Base-by-base conservation (phyloP, 1,139 yeast genomes). In the Lodderomyces jiufengensis region DNA sequence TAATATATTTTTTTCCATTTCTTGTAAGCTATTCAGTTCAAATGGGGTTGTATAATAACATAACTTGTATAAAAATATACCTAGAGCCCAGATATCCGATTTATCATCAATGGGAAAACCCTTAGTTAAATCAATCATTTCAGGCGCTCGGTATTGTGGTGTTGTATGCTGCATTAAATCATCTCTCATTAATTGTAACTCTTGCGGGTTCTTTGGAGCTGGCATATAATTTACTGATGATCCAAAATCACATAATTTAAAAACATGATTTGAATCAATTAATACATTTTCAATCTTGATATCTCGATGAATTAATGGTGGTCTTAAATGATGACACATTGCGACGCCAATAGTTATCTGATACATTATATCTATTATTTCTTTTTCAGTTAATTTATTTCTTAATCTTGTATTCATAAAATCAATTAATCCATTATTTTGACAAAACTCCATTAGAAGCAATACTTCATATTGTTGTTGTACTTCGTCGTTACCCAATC, bases 91-190 rank as follows among this genome's bases (percentile, higher is more conserved):
- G 24, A 92, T 80, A 60, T 92, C 98, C 43, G 90, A 78, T 57
- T 92, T 92, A 54, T 92, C 97, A 59, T 90, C 95, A 43, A 92
- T 84, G 3, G 97, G 95, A 42, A 83, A 73, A 3, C 94, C 86
- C 44, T 84, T 73, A 45, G 83, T 77, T 30, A 92, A 70, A 59
- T 92, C 97, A 37, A 94, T 75, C 98, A 92, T 92, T 59, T 92
- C 98, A 1, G 98, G 98, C 1, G 95, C 74, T 47, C 98, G 71
- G 59, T 92, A 92, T 58, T 92, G 98, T n/a, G 97, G 95, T 2
- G 98, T 92, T 0, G 98, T 92, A 57, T 92, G 94, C 44, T 82
- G 81, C 67, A 85, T 78, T 40, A 92, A 77, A 53, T 92, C 97
- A 47, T 85, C 86, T 45, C 84, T 85, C 31, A 90, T 61, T 11